Conservation (phyloP, 2,329 filamentous ascomycete species). For the Dissoconium aciculare region DNA sequence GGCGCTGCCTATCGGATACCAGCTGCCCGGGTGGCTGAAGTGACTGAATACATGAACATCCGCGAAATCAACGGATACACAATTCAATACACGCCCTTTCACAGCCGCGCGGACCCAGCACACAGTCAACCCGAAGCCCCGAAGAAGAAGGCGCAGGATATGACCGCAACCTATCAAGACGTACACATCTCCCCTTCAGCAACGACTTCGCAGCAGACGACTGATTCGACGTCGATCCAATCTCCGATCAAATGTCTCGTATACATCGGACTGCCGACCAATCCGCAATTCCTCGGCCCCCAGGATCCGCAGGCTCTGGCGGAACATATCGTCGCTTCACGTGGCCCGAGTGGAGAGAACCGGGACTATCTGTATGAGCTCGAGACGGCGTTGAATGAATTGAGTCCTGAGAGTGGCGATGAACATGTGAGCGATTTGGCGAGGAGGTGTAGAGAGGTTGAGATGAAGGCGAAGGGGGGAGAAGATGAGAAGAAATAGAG, state of each 20-base stretch:
- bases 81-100: slow-evolving; percentile 76
- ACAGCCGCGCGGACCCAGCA: no score
- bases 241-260: slow-evolving; percentile 48
- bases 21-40: slow-evolving; percentile 63
- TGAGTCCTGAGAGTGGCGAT: slow-evolving; percentile 67
- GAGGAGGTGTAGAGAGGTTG: slow-evolving; percentile 51
- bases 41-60: slow-evolving; percentile 82
- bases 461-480: slow-evolving; percentile 21
- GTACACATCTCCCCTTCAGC: slow-evolving; percentile 25
- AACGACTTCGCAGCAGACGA: slow-evolving; percentile 7
- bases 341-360: slow-evolving; percentile 78
- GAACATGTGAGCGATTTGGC: slow-evolving; percentile 74
- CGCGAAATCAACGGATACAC: slow-evolving; percentile 96
- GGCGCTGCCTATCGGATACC: slow-evolving; percentile 67
- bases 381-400: slow-evolving; percentile 54
- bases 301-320: slow-evolving; percentile 68
- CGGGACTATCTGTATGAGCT: slow-evolving; percentile 75
- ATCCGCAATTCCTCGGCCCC: slow-evolving; percentile 78
- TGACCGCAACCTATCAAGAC: slow-evolving; percentile 34
- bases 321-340: slow-evolving; percentile 60
- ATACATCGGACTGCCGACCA: slow-evolving; percentile 87
- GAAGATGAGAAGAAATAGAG: background rate
- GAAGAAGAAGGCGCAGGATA: slow-evolving; percentile 31
- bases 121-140: no score
- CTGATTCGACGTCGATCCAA: slow-evolving; percentile 6